Evolutionary conservation across 352 stramenopile species (phyloP), one percentile per base, ranked within the genome.

Genomic region (Pythium rhizo-oryzae): DNA sequence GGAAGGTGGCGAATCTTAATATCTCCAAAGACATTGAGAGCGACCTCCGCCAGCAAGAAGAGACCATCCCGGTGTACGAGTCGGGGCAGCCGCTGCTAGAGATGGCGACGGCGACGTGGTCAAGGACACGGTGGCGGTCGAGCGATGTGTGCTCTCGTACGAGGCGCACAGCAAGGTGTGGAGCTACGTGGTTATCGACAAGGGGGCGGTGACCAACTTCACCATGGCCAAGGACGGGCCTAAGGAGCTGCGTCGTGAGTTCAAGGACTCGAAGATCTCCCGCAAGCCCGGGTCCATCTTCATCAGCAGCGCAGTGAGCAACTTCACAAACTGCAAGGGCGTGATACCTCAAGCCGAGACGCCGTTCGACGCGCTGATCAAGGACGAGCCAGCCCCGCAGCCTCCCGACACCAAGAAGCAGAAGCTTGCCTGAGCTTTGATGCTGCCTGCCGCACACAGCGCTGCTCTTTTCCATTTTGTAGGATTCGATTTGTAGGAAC

Each of bases 331-430:
- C 50, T 57, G 35, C 50, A 57, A 57, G 21, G 28, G 28, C 44
- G 44, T 51, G 50, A 57, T 39, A 19, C 50, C 23, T 57, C 50
- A 57, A 57, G 50, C 50, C 23, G 50, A 57, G 50, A 39, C 50
- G 50, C 50, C 50, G 50, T 57, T 37, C 24, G 50, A 57, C 23
- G 23, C 50, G 28, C 7, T 57, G 50, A 57, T 57, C 23, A 57
- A 57, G 50, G 28, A 9, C 50, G 53, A 59, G 35, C 28, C 44
- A 18, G 44, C 21, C 44, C 44, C 44, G 12, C 44, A 51, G 18
- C 44, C 44, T 18, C 6, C 9, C 44, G 44, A 51, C 18, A 18
- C 19, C 9, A 51, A 51, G 44, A 51, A 51, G 44, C 44, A 51
- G 44, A 51, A 51, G 44, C 18, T 51, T 6, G 44, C 44, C 9